Evolutionary conservation across 2,329 filamentous ascomycete genomes (phyloP).

Genomic region (Fusarium heterosporum): DNA sequence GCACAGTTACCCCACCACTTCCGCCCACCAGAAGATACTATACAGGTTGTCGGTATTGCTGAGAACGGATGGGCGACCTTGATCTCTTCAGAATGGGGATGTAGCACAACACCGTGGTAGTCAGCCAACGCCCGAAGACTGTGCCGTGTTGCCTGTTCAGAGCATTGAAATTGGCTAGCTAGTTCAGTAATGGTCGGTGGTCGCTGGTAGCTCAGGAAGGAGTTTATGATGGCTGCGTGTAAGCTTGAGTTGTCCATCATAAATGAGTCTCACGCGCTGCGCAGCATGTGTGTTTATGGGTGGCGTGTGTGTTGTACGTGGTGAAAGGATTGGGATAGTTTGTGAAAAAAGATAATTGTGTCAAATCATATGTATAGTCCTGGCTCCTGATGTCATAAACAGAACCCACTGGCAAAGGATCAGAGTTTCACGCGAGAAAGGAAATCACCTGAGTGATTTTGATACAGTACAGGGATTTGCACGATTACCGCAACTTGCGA

Average conservation of each 20-base stretch:
- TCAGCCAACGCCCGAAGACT: background rate
- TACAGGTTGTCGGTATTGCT: background rate
- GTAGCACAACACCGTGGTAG: background rate
- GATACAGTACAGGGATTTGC: no score
- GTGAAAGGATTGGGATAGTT: no score
- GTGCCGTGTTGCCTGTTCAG: background rate
- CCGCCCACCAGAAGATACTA: background rate
- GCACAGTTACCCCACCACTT: conserved; percentile 2
- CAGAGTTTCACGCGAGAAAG: no score
- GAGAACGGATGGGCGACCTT: background rate
- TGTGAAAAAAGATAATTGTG: no score
- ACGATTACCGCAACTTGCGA: no score
- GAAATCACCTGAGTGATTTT: no score
- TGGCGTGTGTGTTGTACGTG: no score
- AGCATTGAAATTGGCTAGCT: background rate
- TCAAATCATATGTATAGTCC: no score
- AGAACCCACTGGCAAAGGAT: no score
- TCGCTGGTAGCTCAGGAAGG: background rate
- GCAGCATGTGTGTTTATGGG: no score
- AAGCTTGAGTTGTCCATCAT: background rate
- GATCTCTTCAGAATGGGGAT: background rate
- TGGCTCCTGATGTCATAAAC: no score
- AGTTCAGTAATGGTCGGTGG: background rate
- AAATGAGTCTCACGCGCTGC: background rate
- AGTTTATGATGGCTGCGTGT: background rate